Conservation (phyloP, 371 early-diverging fungal species). For the Capniomyces stellatus region DNA sequence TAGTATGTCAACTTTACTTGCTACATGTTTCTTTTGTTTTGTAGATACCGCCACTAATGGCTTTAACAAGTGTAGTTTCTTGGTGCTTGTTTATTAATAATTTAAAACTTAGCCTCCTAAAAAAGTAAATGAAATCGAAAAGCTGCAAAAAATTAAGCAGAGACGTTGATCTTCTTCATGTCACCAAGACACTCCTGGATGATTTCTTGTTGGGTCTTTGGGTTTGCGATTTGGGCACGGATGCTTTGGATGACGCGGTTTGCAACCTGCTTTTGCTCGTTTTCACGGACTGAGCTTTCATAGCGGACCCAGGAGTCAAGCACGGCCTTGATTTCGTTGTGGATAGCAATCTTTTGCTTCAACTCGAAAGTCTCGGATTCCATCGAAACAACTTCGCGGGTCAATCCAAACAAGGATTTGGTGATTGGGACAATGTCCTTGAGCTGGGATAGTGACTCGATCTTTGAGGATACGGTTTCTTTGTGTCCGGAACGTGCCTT, state of each 20-base stretch:
- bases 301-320: conserved; percentile 94
- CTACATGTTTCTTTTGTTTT: no score
- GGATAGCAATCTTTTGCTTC: conserved; percentile 75
- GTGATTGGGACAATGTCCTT: conserved; percentile 85
- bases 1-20: no score
- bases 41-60: no score
- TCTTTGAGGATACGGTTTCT: conserved; percentile 68
- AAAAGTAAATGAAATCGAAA: no score
- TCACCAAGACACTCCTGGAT: conserved; percentile 25
- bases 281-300: conserved; percentile 80
- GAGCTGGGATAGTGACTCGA: conserved; percentile 75
- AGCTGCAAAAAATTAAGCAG: no score
- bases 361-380: conserved; percentile 85
- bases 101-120: no score
- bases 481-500: conserved; percentile 85
- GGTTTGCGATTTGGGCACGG: conserved; percentile 57
- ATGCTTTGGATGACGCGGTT: conserved; percentile 70
- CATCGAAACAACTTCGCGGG: conserved; percentile 82
- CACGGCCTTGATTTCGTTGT: conserved; percentile 66
- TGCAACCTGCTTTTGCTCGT: conserved; percentile 78
- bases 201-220: conserved; percentile 38
- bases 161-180: conserved; percentile 20
- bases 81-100: no score
- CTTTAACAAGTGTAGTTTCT: no score
- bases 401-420: conserved; percentile 79